Conservation (phyloP, 345 rosid species). For the Leavenworthia alabamica region DNA sequence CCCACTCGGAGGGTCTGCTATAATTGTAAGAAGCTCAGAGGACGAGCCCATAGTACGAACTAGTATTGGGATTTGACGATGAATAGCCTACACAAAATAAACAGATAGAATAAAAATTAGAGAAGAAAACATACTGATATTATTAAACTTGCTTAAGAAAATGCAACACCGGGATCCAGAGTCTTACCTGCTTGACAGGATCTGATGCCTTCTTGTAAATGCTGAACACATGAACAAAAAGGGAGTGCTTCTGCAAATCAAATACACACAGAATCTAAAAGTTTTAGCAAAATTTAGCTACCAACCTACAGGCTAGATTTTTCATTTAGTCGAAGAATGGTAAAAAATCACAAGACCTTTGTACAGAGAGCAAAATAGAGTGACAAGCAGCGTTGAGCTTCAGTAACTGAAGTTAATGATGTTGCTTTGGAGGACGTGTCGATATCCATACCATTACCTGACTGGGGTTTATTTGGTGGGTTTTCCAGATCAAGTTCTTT, state of each 20-base stretch:
- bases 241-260: slow-evolving; percentile 81
- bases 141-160: neutral
- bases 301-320: neutral
- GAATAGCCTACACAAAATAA: slow-evolving; percentile 65
- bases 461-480: slow-evolving; percentile 38
- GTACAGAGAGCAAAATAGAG: slow-evolving; percentile 96
- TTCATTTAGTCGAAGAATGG: slow-evolving; percentile 2
- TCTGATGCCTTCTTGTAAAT: slow-evolving; percentile 54
- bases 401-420: slow-evolving; percentile 44
- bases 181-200: slow-evolving; percentile 73
- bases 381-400: slow-evolving; percentile 86
- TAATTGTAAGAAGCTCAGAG: slow-evolving; percentile 75
- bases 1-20: slow-evolving; percentile 89
- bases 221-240: slow-evolving; percentile 71
- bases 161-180: slow-evolving; percentile 4
- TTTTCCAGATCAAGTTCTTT: slow-evolving; percentile 53
- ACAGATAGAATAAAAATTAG: slow-evolving; percentile 11
- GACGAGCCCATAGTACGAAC: slow-evolving; percentile 99
- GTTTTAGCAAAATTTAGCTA: slow-evolving; percentile 13
- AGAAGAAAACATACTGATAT: slow-evolving; percentile 2
- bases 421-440: slow-evolving; percentile 43
- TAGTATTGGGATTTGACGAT: slow-evolving; percentile 78
- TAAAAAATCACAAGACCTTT: slow-evolving; percentile 47
- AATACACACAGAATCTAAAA: neutral
- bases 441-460: slow-evolving; percentile 33